Evolutionary conservation across 257 asterid genomes (phyloP), one percentile per base, ranked within the genome.

Genomic region (Nicotiana obtusifolia): DNA sequence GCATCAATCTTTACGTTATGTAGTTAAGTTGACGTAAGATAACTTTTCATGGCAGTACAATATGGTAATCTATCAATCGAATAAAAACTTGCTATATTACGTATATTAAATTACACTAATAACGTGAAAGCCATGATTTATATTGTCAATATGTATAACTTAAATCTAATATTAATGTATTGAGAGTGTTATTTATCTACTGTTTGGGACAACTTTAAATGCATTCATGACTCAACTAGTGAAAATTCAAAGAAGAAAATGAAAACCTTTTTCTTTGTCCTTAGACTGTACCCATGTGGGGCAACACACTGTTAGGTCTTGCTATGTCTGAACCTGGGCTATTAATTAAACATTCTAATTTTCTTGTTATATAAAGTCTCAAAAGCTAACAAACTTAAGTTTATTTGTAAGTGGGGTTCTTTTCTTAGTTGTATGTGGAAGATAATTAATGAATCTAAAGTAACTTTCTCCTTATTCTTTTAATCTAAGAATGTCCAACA

Each of bases 401-500:
- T 83, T 65, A 41, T 79, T 41, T 24, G 52, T 19, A 59, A 62
- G 83, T 84, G 88, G 88, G 86, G 86, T 81, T 82, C 47, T 66
- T 56, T 14, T 78, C 71, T 78, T 78, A 41, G 59, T 19, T 76
- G 56, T 84, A 26, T 71, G 76, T 82, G 80, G 66, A 79, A 73
- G 54, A 81, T 44, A 60, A 67, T 35, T 33, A 67, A 13, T 44
- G 24, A 14, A 41, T 80, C 2, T 53, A 85, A 84, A 77, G 85
- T 82, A 76, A 89, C 83, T 86, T 87, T 87, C 81, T 76, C 54
- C 71, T 62, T 83, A 84, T 91, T 86, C 83, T 83, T 86, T 78
- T 78, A 6, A 14, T 57, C 86, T 83, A 82, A 87, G 80, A 78
- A 83, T 53, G 78, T 59, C 22, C 81, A 66, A 60, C 82, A 78